Conservation (phyloP, 441 rosid genomes). For the Aquilaria agallochum region DNA sequence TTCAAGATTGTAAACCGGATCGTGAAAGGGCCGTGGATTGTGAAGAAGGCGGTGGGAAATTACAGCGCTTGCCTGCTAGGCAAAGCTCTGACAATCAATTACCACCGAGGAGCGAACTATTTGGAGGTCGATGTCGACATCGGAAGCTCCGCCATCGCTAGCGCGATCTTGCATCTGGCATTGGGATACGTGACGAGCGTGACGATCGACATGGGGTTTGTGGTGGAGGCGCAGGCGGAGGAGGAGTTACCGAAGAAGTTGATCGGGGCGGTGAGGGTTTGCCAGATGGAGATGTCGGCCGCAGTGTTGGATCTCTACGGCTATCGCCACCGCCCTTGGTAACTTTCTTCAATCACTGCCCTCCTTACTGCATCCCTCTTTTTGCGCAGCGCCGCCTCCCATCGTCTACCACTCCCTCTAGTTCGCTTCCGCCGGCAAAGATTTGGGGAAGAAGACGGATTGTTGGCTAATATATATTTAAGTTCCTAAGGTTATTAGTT, state of each 20-base stretch:
- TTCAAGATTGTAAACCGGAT: too few species aligned
- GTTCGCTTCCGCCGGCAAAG: too few species aligned
- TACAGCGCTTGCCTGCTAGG: constrained; percentile 66
- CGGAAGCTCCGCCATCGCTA: constrained; percentile 55
- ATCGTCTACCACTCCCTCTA: too few species aligned
- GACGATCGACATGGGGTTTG: constrained; percentile 43
- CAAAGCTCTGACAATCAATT: constrained; percentile 50
- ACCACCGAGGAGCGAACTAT: constrained; percentile 66
- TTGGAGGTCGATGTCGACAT: constrained; percentile 76
- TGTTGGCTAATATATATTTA: too few species aligned
- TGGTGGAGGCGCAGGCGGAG: constrained; percentile 53
- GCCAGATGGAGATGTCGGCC: too few species aligned
- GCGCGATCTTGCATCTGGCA: constrained; percentile 43
- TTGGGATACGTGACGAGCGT: constrained; percentile 51
- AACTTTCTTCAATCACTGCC: too few species aligned
- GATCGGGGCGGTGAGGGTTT: constrained; percentile 40
- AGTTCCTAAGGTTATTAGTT: too few species aligned
- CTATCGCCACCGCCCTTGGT: too few species aligned
- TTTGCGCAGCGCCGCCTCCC: too few species aligned
- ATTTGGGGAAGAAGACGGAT: too few species aligned
- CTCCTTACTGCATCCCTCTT: too few species aligned
- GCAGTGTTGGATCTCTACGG: too few species aligned
- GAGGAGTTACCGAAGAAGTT: constrained; percentile 78
- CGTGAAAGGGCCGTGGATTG: constrained; percentile 59
- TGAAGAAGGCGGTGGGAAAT: constrained; percentile 60